Evolutionary conservation across 352 stramenopile genomes (phyloP), one percentile per base, ranked within the genome.

Genomic region (Phytophthora pisi): DNA sequence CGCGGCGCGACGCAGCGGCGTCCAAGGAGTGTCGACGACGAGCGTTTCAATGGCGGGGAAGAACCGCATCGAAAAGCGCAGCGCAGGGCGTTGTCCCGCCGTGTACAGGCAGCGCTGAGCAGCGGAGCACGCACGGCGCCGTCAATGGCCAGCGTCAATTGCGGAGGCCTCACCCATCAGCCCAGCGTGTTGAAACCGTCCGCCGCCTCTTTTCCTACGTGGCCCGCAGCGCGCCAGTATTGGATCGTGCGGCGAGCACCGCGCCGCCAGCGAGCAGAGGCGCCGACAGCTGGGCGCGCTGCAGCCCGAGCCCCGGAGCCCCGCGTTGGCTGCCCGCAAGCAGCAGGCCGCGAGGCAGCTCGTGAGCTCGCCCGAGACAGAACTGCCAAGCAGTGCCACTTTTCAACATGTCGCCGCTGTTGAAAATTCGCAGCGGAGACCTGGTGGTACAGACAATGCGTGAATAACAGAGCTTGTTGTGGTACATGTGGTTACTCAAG

Each of bases 351-450:
- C 11, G 15, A 20, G 15, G 15, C 42, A 23, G 36, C 15, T 54
- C 28, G 16, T 51, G 26, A 51, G 24, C 20, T 61, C 40, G 26
- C n/a, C 11, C 24, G 28, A 24, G 45, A 38, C 31, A 38, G 31
- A 30, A 45, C 13, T 40, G 18, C n/a, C 15, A 23, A 54, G 45
- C 30, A 51, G 23, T 64, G 51, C 38, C 23, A 57, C 46, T 40
- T 65, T 64, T 50, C 47, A 69, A 57, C 66, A 66, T 66, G 61
- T 74, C 66, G 46, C 59, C 65, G 47, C 5, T n/a, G 38, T 13
- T 5, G 10, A 40, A 40, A 40, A 40, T 11, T 40, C 34, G 34
- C 34, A 40, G 34, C 34, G 34, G 34, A 40, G 34, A 11, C 10
- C 5, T 20, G 20, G 20, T 16, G 13, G 34, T 40, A 40, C 34